Conservation (phyloP, 768 basidiomycete genomes). For the Pleurotus tuoliensis region DNA sequence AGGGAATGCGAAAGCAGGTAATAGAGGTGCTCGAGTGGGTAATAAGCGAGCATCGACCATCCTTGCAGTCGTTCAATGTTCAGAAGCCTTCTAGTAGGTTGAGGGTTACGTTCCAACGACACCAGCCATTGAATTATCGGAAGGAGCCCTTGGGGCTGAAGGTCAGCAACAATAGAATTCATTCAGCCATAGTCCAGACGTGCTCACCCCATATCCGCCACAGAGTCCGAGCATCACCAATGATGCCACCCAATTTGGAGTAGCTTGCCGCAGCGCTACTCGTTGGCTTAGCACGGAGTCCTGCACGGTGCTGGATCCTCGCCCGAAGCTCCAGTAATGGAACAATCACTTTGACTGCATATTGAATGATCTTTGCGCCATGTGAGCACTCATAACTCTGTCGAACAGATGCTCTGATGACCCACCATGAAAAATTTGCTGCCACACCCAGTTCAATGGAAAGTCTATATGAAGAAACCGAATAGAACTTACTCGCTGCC, state of each 20-base stretch:
- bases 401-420: not conserved
- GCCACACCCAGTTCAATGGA: conserved; percentile 10
- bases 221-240: conserved; percentile 68
- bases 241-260: conserved; percentile 46
- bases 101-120: conserved; percentile 65
- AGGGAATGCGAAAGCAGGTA: conserved; percentile 62
- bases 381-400: not conserved
- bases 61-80: conserved; percentile 80
- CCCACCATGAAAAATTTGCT: conserved; percentile 77
- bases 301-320: conserved; percentile 61
- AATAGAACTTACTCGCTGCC: conserved; percentile 70
- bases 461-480: conserved; percentile 16
- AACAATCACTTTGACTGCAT: conserved; percentile 63
- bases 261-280: conserved; percentile 54
- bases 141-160: conserved; percentile 51
- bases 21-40: conserved; percentile 73
- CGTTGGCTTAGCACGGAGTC: conserved; percentile 46
- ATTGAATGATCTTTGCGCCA: conserved; percentile 60
- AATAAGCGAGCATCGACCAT: conserved; percentile 76
- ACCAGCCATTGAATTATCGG: conserved; percentile 81
- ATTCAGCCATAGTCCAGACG: not conserved
- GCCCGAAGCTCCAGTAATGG: conserved; percentile 68
- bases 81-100: conserved; percentile 64
- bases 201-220: conserved; percentile 77
- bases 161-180: not conserved